Evolutionary conservation across 352 stramenopile species (phyloP), one percentile per base, ranked within the genome.

Genomic region (Phytophthora sp.): DNA sequence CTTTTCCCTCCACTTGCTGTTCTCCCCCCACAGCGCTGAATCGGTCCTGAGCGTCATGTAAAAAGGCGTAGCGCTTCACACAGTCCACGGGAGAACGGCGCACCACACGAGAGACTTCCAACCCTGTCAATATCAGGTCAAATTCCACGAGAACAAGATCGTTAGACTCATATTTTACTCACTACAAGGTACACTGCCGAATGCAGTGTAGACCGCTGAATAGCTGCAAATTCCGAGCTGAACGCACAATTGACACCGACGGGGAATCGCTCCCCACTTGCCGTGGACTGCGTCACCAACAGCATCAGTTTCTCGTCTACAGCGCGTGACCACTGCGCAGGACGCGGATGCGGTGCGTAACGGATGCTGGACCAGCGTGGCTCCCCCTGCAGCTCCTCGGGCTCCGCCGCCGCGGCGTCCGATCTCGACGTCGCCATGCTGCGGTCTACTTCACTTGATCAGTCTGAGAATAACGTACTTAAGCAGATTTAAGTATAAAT

Each of bases 201-300:
- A 20, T 9, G 12, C 42, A 33, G 12, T 21, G 9, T 4, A 49
- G 39, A 35, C 3, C 12, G 21, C 24, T 16, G 7, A 30, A 50
- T 20, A 60, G 21, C 16, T 1, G 9, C 20, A 41, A 26, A 45
- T 35, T 44, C 13, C 20, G 33, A 56, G 38, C 30, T 45, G 11
- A n/a, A 76, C 85, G 69, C 62, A 92, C 87, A 95, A 63, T 93
- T 92, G 58, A 95, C 85, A 46, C 85, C 87, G 31, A 93, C 82
- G 0, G 87, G 87, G 66, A 95, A 95, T 21, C 87, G 79, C 65
- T 91, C 84, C 16, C 80, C 83, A 42, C 85, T 93, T 49, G 72
- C 80, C 5, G 82, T 95, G 12, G 81, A 87, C 56, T 82, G 75
- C 59, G 71, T 89, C 26, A 90, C 80, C 36, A 91, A 66, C 63